phyloP scores from a whole-genome alignment of 768 basidiomycete genomes.

The Cystobasidium onofrii region DNA sequence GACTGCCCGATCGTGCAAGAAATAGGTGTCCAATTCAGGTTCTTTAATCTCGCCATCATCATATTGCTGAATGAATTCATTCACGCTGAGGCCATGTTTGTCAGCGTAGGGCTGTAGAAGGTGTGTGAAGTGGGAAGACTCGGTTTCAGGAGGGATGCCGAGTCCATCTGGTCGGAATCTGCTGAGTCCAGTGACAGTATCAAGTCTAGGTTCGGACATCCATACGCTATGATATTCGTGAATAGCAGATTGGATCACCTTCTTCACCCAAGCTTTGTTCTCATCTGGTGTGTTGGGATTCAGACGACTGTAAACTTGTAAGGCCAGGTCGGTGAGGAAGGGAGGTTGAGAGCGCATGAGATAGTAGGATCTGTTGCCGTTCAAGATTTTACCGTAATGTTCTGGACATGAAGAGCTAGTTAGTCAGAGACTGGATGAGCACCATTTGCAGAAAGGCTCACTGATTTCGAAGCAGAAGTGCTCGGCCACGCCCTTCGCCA shows the following conservation, averaged over 20 bases:
- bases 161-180: slow-evolving; percentile 86
- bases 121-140: slow-evolving; percentile 96
- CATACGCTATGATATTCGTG: slow-evolving; percentile 98
- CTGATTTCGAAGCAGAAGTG: slow-evolving; percentile 98
- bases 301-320: slow-evolving; percentile 94
- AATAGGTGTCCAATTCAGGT: slow-evolving; percentile 89
- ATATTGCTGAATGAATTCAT: slow-evolving; percentile 95
- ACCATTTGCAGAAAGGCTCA: too few species aligned
- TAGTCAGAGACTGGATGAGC: slow-evolving; percentile 28
- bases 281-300: slow-evolving; percentile 70
- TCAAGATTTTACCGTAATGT: slow-evolving; percentile 57
- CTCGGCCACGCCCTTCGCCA: slow-evolving; percentile 97
- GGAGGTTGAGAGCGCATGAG: slow-evolving; percentile 93
- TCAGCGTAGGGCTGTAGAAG: slow-evolving; percentile 88
- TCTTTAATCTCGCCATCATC: slow-evolving; percentile 74
- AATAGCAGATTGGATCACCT: slow-evolving; percentile 92
- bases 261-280: slow-evolving; percentile 86
- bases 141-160: slow-evolving; percentile 96
- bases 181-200: slow-evolving; percentile 86
- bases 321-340: slow-evolving; percentile 96
- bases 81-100: slow-evolving; percentile 82
- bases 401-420: background rate
- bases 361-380: slow-evolving; percentile 84
- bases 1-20: slow-evolving; percentile 86
- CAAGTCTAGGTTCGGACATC: slow-evolving; percentile 88